Base-by-base conservation (phyloP, 345 rosid species). In the Durio zibethinus region DNA sequence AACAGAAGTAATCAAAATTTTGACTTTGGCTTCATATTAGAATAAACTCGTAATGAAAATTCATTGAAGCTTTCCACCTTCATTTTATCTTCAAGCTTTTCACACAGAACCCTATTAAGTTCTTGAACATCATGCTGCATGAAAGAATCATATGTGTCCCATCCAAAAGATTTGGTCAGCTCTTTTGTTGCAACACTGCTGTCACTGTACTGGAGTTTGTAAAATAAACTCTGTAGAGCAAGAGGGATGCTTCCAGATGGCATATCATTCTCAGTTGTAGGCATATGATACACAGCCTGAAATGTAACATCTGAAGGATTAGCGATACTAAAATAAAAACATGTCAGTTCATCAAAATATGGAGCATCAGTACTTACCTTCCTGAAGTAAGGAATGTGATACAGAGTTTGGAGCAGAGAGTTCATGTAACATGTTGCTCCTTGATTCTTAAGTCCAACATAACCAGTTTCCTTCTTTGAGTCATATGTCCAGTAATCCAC, bases 371-470 rank as follows among this genome's bases (percentile, higher is more conserved):
- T 65, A 73, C 83, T 33, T 59, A 93, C 99, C 98, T 93, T 95
- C 82, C 99, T 89, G 85, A 95, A 95, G 89, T 95, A 95, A 42
- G 98, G 98, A 80, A 93, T 90, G 75, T 93, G 98, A 80, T 88
- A 95, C 10, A 93, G 84, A n/a, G 97, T 92, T 74, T 95, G 99
- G 10, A 95, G 86, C 73, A 95, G 90, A 84, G 99, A 93, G 81
- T 95, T 95, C 99, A 95, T 95, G 84, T 95, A 95, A 86, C 99
- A 95, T 31, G 99, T 93, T n/a, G 99, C 98, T 79, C 99, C 99
- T 88, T 95, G 99, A 83, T 95, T 95, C 87, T 95, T 95, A 65
- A 95, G 93, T 73, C 99, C 99, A 82, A 95, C 99, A 88, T 80
- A 93, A 64, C 99, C 97, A 43, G 99, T 95, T 85, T 93, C 99